Percentiles rank a stretch among this genome's conserved stretches.
Evolutionary conservation across 164 flowering plant genomes (phyloP).

Genomic region (Amborella trichopoda): DNA sequence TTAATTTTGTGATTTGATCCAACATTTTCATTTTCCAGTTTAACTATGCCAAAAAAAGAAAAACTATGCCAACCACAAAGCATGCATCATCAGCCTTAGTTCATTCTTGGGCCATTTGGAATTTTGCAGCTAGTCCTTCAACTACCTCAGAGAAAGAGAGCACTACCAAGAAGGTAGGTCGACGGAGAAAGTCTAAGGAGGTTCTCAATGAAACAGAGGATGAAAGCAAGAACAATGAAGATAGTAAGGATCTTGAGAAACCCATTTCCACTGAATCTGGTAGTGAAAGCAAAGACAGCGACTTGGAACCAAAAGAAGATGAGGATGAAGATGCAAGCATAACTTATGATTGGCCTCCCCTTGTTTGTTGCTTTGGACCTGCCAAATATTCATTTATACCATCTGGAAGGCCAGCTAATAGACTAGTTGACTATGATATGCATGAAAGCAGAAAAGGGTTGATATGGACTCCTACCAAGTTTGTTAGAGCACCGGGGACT

Average conservation of each 20-base stretch:
- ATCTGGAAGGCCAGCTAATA: slow-evolving; percentile 76
- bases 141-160: too few relatives aligned
- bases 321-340: slow-evolving; percentile 64
- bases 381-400: slow-evolving; percentile 81
- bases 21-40: too few relatives aligned
- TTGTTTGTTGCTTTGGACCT: slow-evolving; percentile 93
- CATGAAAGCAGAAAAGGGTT: slow-evolving; percentile 56
- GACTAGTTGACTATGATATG: slow-evolving; percentile 61
- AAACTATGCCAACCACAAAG: too few relatives aligned
- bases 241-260: slow-evolving; percentile 25
- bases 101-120: too few relatives aligned
- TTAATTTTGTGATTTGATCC: too few relatives aligned
- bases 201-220: too few relatives aligned
- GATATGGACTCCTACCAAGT: slow-evolving; percentile 56
- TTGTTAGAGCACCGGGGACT: slow-evolving; percentile 66
- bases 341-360: slow-evolving; percentile 84
- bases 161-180: too few relatives aligned
- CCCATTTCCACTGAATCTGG: slow-evolving; percentile 6
- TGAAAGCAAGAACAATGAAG: slow-evolving; percentile 23
- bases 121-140: too few relatives aligned
- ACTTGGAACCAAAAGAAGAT: slow-evolving; percentile 23
- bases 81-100: too few relatives aligned
- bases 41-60: too few relatives aligned
- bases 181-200: too few relatives aligned
- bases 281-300: slow-evolving; percentile 28